Conservation (phyloP, 371 early-diverging fungal species). For the Mortierella sp. region DNA sequence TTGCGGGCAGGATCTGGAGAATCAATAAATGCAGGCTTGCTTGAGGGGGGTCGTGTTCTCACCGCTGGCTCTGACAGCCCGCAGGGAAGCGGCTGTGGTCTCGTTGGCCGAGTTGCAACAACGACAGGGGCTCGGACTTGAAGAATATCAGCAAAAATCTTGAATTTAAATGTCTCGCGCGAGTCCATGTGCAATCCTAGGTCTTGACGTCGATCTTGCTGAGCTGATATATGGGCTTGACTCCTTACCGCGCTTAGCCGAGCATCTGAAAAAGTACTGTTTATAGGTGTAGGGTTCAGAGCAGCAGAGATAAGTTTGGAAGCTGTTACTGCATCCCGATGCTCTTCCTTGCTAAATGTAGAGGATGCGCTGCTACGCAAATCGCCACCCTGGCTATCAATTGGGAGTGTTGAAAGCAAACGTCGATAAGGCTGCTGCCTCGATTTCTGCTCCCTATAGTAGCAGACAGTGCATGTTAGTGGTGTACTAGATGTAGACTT, state of each 20-base stretch:
- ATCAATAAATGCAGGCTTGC: background rate
- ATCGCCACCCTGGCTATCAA: constrained; percentile 5
- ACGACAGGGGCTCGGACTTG: background rate
- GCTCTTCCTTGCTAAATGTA: background rate
- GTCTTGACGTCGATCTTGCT: background rate
- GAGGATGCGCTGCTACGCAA: background rate
- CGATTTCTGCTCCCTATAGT: constrained; percentile 18
- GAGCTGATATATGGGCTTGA: background rate
- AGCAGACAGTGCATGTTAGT: constrained; percentile 1
- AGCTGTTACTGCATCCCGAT: constrained; percentile 10
- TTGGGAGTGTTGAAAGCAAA: constrained; percentile 10
- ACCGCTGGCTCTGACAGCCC: background rate
- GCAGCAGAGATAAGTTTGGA: background rate
- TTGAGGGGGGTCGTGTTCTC: background rate
- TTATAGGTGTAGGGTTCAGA: background rate
- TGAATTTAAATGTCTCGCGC: constrained; percentile 4
- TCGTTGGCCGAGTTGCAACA: background rate
- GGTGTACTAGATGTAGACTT: background rate
- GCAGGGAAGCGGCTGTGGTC: background rate
- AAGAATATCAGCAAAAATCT: background rate
- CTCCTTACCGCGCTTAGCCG: constrained; percentile 13
- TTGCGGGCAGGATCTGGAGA: background rate
- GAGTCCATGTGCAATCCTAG: background rate
- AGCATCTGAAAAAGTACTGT: background rate
- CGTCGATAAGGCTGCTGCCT: constrained; percentile 29